phyloP scores from a whole-genome alignment of 129 eudicot genomes.

The Glebionis coronaria region DNA sequence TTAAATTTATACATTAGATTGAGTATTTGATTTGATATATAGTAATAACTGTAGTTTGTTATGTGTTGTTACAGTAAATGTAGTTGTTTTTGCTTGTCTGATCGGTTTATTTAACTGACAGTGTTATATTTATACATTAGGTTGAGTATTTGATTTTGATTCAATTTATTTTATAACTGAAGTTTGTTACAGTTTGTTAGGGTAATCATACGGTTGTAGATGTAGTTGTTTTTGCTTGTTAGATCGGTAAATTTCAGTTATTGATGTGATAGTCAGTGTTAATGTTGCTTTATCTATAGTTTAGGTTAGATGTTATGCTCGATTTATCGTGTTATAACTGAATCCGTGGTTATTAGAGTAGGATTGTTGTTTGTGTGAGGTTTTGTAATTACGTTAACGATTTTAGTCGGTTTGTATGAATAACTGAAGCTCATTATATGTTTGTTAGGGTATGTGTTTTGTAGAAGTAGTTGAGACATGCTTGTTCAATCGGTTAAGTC shows the following conservation, averaged over 20 bases:
- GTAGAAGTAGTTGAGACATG: too few species aligned
- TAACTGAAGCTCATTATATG: too few species aligned
- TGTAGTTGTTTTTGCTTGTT: background rate
- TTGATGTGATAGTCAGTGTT: constrained; percentile 5
- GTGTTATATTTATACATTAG: too few species aligned
- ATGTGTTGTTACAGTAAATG: too few species aligned
- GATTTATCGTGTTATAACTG: background rate
- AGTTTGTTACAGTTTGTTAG: constrained; percentile 4
- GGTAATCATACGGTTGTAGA: background rate
- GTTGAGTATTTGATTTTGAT: background rate
- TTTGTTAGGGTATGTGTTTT: too few species aligned
- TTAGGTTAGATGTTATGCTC: background rate
- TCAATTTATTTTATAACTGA: background rate
- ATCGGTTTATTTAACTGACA: too few species aligned
- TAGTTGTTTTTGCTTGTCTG: too few species aligned
- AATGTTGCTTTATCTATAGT: background rate
- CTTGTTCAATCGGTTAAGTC: too few species aligned
- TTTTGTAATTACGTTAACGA: background rate
- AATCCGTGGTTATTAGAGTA: background rate
- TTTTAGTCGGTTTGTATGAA: too few species aligned
- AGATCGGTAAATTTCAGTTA: constrained; percentile 7
- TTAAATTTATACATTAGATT: too few species aligned
- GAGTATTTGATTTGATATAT: too few species aligned
- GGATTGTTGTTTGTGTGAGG: background rate
- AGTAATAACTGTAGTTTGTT: too few species aligned